A percentile compares a stretch with the other conserved stretches of the same genome.
Conservation (phyloP, 768 basidiomycete genomes). For the Auriculariales sp. region DNA sequence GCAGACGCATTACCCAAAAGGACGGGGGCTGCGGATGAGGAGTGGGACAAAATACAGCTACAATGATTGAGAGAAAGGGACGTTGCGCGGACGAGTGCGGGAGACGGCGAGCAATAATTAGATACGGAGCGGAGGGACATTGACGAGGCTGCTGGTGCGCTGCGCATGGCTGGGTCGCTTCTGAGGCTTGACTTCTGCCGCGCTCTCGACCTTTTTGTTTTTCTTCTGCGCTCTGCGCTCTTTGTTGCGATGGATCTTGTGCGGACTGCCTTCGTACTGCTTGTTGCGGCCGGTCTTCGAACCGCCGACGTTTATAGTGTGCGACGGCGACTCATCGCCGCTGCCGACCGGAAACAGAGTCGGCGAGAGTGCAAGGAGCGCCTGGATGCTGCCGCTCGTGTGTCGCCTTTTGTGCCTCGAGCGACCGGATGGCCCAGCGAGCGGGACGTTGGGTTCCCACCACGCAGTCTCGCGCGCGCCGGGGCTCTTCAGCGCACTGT, state of each 20-base stretch:
- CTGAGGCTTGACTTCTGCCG: neutral
- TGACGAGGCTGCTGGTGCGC: slow-evolving; percentile 1
- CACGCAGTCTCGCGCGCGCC: neutral
- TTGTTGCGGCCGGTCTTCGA: slow-evolving; percentile 15
- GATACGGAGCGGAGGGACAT: neutral
- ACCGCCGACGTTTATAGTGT: slow-evolving; percentile 24
- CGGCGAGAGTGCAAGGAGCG: slow-evolving; percentile 29
- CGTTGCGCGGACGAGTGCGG: no score
- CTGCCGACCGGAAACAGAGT: slow-evolving; percentile 37
- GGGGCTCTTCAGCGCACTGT: neutral
- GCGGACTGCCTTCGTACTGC: slow-evolving; percentile 22
- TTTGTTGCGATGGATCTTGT: slow-evolving; percentile 38
- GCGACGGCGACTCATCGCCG: slow-evolving; percentile 43
- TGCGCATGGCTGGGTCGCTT: neutral
- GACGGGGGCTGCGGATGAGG: no score
- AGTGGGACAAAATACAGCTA: no score
- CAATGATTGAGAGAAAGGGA: no score
- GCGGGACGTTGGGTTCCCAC: slow-evolving; percentile 21
- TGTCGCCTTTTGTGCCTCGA: slow-evolving; percentile 13
- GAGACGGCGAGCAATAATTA: no score
- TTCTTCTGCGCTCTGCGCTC: slow-evolving; percentile 56
- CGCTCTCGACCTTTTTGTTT: neutral
- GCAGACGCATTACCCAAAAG: no score
- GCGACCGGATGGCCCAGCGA: slow-evolving; percentile 13
- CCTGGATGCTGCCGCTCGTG: slow-evolving; percentile 16